These are phyloP conservation scores for Xanthoconium separans DNA, from an alignment of 1,284 basidiomycete genomes.

Conservation along the genomic window DNA sequence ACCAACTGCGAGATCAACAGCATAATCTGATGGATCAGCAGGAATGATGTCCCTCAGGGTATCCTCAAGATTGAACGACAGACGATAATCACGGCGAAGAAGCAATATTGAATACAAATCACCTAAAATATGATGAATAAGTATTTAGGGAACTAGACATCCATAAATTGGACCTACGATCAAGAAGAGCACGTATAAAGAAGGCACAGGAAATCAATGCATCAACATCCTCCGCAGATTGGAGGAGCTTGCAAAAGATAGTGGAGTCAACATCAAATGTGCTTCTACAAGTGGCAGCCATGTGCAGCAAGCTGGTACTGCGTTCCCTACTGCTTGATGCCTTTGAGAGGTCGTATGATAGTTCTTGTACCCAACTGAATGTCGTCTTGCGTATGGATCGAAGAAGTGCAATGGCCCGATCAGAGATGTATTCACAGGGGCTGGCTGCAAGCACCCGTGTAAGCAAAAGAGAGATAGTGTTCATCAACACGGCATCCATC, in stretches of 20 bases:
- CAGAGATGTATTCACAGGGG: background rate
- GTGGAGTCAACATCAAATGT: background rate
- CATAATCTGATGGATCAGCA: background rate
- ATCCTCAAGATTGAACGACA: background rate
- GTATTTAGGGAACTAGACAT: background rate
- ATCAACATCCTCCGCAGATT: too few species aligned
- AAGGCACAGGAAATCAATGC: background rate
- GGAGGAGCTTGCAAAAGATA: background rate
- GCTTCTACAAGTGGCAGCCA: background rate
- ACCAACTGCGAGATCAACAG: background rate
- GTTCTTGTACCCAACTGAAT: conserved; percentile 37
- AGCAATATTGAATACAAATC: background rate
- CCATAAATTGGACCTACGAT: background rate
- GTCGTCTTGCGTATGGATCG: conserved; percentile 30
- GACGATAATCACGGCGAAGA: background rate
- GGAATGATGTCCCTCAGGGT: background rate
- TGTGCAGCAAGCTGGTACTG: background rate
- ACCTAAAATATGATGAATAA: too few species aligned
- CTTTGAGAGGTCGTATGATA: background rate
- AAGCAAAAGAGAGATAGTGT: background rate
- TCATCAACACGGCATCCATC: background rate
- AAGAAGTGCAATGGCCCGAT: conserved; percentile 22
- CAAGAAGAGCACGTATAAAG: background rate
- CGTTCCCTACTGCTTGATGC: background rate
- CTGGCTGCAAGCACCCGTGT: conserved; percentile 34